Conservation (phyloP, 2,329 filamentous ascomycete genomes). For the Fusarium anthophilum region DNA sequence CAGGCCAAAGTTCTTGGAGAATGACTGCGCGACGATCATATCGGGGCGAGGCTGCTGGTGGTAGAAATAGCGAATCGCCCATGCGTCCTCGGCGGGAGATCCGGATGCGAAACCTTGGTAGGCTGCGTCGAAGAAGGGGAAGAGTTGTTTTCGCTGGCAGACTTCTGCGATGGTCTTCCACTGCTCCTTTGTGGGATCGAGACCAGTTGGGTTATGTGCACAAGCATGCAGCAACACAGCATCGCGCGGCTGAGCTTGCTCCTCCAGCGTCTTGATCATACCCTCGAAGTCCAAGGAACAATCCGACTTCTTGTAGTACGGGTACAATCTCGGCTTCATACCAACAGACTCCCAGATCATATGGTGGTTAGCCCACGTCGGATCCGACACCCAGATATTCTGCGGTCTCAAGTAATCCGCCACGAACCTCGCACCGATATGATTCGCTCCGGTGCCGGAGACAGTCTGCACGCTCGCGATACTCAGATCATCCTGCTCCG, state of each 20-base stretch:
- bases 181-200: slow-evolving; percentile 91
- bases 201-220: slow-evolving; percentile 96
- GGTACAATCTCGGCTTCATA: slow-evolving; percentile 81
- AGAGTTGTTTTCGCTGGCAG: slow-evolving; percentile 80
- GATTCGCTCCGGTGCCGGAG: slow-evolving; percentile 94
- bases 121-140: slow-evolving; percentile 97
- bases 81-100: slow-evolving; percentile 82
- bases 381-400: slow-evolving; percentile 89
- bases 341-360: slow-evolving; percentile 95
- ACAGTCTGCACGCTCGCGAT: slow-evolving; percentile 82
- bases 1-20: slow-evolving; percentile 98
- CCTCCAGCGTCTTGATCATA: slow-evolving; percentile 76
- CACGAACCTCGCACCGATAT: slow-evolving; percentile 92
- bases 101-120: slow-evolving; percentile 98
- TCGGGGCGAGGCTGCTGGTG: slow-evolving; percentile 71
- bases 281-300: slow-evolving; percentile 91
- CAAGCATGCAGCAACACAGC: slow-evolving; percentile 93
- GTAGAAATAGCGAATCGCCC: slow-evolving; percentile 90
- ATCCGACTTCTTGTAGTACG: slow-evolving; percentile 89
- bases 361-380: slow-evolving; percentile 98
- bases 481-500: slow-evolving; percentile 17
- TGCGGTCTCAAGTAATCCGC: slow-evolving; percentile 83
- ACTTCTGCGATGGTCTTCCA: slow-evolving; percentile 88
- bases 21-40: slow-evolving; percentile 87
- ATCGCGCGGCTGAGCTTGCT: slow-evolving; percentile 75